A percentile compares a stretch with the other conserved stretches of the same genome.
phyloP scores from a whole-genome alignment of 2,329 filamentous ascomycete genomes.

The Coniochaeta sp. region DNA sequence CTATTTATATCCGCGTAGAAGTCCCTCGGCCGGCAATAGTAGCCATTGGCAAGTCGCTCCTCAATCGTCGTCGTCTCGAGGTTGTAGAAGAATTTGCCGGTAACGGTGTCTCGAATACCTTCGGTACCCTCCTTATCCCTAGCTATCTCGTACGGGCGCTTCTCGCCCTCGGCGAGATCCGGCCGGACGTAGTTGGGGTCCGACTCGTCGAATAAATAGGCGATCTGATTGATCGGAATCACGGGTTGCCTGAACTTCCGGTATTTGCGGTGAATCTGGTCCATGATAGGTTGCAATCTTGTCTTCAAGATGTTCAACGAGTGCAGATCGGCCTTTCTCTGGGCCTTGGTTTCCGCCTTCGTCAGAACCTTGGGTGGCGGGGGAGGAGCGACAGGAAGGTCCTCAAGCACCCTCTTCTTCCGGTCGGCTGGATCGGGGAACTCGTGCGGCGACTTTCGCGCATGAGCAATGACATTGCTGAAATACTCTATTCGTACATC shows the following conservation, averaged over 20 bases:
- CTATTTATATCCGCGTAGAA: slow-evolving; percentile 83
- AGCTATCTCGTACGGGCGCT: slow-evolving; percentile 69
- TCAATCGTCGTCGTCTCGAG: slow-evolving; percentile 89
- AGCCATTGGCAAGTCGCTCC: slow-evolving; percentile 92
- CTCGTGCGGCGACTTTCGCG: slow-evolving; percentile 71
- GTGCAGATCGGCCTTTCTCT: slow-evolving; percentile 76
- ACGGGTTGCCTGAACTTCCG: slow-evolving; percentile 78
- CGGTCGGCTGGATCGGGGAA: slow-evolving; percentile 83
- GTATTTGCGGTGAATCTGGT: slow-evolving; percentile 87
- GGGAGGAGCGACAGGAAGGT: slow-evolving; percentile 66
- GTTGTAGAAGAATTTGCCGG: slow-evolving; percentile 89
- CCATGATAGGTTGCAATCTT: slow-evolving; percentile 88
- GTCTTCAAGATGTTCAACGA: slow-evolving; percentile 83
- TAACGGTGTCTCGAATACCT: slow-evolving; percentile 67
- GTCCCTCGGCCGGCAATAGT: slow-evolving; percentile 84
- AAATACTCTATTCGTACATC: slow-evolving; percentile 69
- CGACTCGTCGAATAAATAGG: slow-evolving; percentile 77
- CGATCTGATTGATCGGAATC: slow-evolving; percentile 65
- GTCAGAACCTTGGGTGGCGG: slow-evolving; percentile 60
- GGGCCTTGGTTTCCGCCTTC: slow-evolving; percentile 72
- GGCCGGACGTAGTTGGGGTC: slow-evolving; percentile 63
- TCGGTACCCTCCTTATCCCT: slow-evolving; percentile 72
- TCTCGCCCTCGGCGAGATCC: slow-evolving; percentile 44
- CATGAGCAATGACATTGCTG: slow-evolving; percentile 61
- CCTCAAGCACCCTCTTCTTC: slow-evolving; percentile 76